These are phyloP conservation scores for Grifola frondosa DNA, from an alignment of 1,284 basidiomycete genomes.

Conservation along the genomic window DNA sequence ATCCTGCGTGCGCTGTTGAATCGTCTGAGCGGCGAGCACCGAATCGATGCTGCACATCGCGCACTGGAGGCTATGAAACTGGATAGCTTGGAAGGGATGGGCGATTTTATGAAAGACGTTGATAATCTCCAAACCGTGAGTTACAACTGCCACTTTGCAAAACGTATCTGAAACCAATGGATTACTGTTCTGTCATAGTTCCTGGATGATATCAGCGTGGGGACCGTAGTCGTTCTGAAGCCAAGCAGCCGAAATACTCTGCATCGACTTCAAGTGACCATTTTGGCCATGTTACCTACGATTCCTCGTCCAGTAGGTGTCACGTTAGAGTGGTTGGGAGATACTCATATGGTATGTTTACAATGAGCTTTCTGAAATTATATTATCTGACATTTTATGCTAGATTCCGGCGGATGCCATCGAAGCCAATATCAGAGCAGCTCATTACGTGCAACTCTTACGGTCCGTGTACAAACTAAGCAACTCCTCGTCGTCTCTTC, in stretches of 20 bases:
- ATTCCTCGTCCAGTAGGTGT: slow-evolving; percentile 46
- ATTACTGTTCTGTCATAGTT: slow-evolving; percentile 30
- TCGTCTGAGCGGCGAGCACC: slow-evolving; percentile 54
- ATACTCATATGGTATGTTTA: too few species aligned
- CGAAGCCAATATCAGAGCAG: background rate
- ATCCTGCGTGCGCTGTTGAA: slow-evolving; percentile 55
- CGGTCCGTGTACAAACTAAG: slow-evolving; percentile 64
- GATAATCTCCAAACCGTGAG: slow-evolving; percentile 46
- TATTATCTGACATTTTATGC: too few species aligned
- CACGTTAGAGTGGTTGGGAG: slow-evolving; percentile 49
- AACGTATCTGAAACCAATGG: background rate
- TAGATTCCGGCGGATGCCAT: too few species aligned
- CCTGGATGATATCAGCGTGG: slow-evolving; percentile 43
- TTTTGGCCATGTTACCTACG: slow-evolving; percentile 48
- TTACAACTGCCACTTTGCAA: background rate
- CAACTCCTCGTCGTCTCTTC: slow-evolving; percentile 47
- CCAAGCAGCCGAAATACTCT: slow-evolving; percentile 57
- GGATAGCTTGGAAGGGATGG: slow-evolving; percentile 42
- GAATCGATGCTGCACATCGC: slow-evolving; percentile 51
- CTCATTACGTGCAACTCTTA: slow-evolving; percentile 53
- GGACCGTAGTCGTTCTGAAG: slow-evolving; percentile 51
- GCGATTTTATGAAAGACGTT: slow-evolving; percentile 40
- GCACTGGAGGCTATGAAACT: slow-evolving; percentile 49
- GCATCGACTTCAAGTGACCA: slow-evolving; percentile 53
- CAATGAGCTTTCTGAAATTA: too few species aligned